Base-by-base conservation (phyloP, 257 asterid species). In the Thymus mandschuricus region DNA sequence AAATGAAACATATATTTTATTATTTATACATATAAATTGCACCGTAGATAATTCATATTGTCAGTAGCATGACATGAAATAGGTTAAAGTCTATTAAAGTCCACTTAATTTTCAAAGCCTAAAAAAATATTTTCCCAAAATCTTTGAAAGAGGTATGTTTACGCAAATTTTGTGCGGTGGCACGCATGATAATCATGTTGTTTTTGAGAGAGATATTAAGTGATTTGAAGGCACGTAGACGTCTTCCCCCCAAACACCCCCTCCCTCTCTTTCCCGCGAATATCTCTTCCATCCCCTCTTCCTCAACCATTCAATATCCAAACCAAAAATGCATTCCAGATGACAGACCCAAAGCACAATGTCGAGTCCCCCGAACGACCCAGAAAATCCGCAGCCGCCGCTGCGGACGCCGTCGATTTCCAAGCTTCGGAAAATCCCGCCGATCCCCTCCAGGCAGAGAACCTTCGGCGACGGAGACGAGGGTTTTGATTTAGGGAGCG, bases 371-470 rank as follows among this genome's bases (percentile, higher is more conserved):
- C 58, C 15, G 29, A 77, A 80, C 52, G 76, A 78, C 73, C 40
- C 80, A 5, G 59, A 69, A 4, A 85, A 77, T 70, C 80, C 78
- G 38, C 79, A 74, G 46, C 78, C 77, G 72, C 84, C 79, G 71
- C 66, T 57, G 68, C 81, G 72, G 27, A 57, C 83, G 60, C 81
- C 79, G 69, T 59, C 89, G 74, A 60, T 81, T 59, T 57, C 67
- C 69, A 90, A 84, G 88, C 86, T 81, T 5, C 82, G 86, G 15
- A 86, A 85, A 61, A 87, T 89, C 63, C 94, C 88, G 1, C 88
- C 79, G 4, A 89, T 89, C 68, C 87, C 97, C 38, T 10, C 69
- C 57, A 80, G 83, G 33, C 79, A 76, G 4, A 83, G 74, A 46
- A 46, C 31, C 29, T 62, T 52, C 4, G 80, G 59, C 1, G 76